Conservation (phyloP, 164 flowering plant species). For the Macadamia tetraphylla region DNA sequence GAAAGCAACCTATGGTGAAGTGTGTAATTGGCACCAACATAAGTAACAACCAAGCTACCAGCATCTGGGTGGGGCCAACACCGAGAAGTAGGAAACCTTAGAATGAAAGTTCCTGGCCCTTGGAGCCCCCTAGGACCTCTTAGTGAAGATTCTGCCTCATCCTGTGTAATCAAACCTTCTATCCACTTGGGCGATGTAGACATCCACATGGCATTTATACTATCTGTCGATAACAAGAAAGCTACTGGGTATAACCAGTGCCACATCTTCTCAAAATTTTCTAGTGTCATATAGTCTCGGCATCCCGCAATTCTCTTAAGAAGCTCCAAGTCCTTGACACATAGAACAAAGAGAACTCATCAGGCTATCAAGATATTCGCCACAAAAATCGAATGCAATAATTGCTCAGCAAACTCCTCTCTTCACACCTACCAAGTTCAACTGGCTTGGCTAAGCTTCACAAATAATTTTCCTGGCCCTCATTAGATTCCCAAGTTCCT, state of each 20-base stretch:
- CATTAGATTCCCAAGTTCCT: not conserved
- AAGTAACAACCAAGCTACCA: slow-evolving; percentile 81
- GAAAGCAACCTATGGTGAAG: slow-evolving; percentile 68
- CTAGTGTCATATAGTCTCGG: slow-evolving; percentile 46
- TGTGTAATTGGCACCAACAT: slow-evolving; percentile 58
- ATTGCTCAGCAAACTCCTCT: not conserved
- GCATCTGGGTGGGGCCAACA: slow-evolving; percentile 99
- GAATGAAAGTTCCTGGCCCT: slow-evolving; percentile 80
- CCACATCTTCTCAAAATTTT: slow-evolving; percentile 87
- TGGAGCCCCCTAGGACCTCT: slow-evolving; percentile 51
- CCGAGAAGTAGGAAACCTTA: slow-evolving; percentile 89
- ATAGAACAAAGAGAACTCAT: not conserved
- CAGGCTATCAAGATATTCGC: not conserved
- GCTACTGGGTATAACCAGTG: slow-evolving; percentile 92
- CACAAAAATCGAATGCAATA: not conserved
- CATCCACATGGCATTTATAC: slow-evolving; percentile 52
- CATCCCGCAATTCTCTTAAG: slow-evolving; percentile 68
- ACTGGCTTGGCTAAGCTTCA: not conserved
- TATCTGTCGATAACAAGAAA: slow-evolving; percentile 51
- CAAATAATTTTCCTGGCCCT: not conserved
- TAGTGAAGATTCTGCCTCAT: slow-evolving; percentile 86
- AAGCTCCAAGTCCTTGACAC: slow-evolving; percentile 63
- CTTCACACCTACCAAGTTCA: slow-evolving; percentile 3
- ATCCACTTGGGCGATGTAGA: slow-evolving; percentile 74
- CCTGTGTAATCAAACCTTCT: slow-evolving; percentile 87